Evolutionary conservation across 768 basidiomycete species (phyloP).

Genomic region (Chalciporus piperatus): DNA sequence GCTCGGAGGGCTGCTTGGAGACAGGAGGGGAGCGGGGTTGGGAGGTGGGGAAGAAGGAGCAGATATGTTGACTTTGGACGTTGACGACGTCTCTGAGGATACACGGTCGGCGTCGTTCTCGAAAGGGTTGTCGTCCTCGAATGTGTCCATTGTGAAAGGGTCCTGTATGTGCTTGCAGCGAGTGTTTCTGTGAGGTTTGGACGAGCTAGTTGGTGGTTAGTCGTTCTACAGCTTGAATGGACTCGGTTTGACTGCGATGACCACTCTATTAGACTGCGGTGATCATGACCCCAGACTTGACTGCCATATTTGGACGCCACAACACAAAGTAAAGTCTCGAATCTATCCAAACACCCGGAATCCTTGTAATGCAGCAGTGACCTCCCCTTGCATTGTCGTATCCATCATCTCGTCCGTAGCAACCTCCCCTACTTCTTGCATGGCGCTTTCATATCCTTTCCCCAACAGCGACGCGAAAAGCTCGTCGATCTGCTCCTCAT

Average conservation of each 20-base stretch:
- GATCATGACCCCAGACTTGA: slow-evolving; percentile 4
- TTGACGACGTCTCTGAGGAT: slow-evolving; percentile 36
- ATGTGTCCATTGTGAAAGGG: slow-evolving; percentile 31
- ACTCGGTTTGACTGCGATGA: not conserved
- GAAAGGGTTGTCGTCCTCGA: slow-evolving; percentile 70
- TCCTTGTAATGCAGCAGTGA: slow-evolving; percentile 37
- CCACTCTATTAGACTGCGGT: not conserved
- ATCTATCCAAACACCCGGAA: slow-evolving; percentile 63
- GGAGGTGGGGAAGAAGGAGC: slow-evolving; percentile 58
- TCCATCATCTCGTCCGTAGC: slow-evolving; percentile 23
- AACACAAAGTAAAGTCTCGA: too few relatives aligned
- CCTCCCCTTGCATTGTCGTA: slow-evolving; percentile 28
- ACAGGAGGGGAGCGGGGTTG: slow-evolving; percentile 42
- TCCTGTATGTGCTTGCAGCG: not conserved
- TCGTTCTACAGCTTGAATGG: not conserved
- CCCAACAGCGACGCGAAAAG: slow-evolving; percentile 87
- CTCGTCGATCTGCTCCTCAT: slow-evolving; percentile 95
- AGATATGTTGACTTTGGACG: slow-evolving; percentile 36
- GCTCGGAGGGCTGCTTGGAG: slow-evolving; percentile 46
- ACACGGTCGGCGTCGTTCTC: slow-evolving; percentile 41
- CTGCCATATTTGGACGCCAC: slow-evolving; percentile 33
- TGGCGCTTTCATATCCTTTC: slow-evolving; percentile 53
- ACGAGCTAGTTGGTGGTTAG: not conserved
- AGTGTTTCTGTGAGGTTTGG: not conserved
- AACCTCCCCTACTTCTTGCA: slow-evolving; percentile 27